Percentiles rank a stretch among this genome's conserved stretches.
Evolutionary conservation across 257 asterid species (phyloP).

Genomic region (Solanum bulbocastanum): DNA sequence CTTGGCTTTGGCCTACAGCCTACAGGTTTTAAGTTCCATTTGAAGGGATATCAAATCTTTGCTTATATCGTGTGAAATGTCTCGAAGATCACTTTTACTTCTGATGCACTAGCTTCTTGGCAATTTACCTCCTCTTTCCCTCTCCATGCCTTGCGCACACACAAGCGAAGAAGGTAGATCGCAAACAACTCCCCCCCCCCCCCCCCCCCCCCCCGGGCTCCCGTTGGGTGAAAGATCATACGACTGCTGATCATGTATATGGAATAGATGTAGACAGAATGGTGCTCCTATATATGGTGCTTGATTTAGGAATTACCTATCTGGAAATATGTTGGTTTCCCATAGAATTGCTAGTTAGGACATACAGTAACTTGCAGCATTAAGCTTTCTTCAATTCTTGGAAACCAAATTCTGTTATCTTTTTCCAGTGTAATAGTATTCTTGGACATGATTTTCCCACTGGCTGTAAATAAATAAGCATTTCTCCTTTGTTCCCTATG

Average conservation of each 20-base stretch:
- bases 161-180: background rate
- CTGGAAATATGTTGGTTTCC: background rate
- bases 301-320: background rate
- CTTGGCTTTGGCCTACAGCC: background rate
- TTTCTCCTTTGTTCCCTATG: background rate
- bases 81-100: background rate
- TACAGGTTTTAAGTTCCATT: background rate
- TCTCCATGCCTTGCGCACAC: too few species aligned
- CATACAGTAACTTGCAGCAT: background rate
- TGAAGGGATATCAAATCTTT: background rate
- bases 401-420: background rate
- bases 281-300: background rate
- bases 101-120: background rate
- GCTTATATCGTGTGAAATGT: background rate
- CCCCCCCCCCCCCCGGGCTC: background rate
- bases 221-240: background rate
- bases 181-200: background rate
- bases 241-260: background rate
- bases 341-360: background rate
- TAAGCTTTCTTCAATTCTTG: background rate
- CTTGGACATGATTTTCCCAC: background rate
- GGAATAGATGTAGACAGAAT: background rate
- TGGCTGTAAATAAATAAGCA: background rate
- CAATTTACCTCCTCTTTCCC: background rate
- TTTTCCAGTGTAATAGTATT: background rate